These are phyloP conservation scores for Aspergillus affinis DNA, from an alignment of 495 filamentous ascomycete species.

Conservation along the genomic window DNA sequence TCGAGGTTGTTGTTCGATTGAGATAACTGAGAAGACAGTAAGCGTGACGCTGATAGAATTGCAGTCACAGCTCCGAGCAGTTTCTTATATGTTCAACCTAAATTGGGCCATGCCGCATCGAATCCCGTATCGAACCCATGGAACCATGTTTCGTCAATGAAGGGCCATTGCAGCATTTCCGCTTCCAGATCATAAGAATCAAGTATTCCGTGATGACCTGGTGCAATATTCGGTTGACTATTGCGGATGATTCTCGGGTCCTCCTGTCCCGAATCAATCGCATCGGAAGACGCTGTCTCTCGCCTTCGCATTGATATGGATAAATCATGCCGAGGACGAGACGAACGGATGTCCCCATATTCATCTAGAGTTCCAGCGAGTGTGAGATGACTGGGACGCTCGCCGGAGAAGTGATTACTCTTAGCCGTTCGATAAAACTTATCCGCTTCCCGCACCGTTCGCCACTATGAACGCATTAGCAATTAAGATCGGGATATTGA, in stretches of 20 bases:
- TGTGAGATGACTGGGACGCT: conserved; percentile 32
- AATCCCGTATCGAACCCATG: conserved; percentile 39
- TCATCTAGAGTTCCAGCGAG: conserved; percentile 42
- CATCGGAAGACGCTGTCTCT: conserved; percentile 6
- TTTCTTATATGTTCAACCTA: neutral
- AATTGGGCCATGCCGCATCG: conserved; percentile 28
- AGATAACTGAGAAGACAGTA: no score
- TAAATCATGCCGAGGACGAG: conserved; percentile 25
- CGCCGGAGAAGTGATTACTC: conserved; percentile 25
- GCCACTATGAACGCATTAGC: conserved; percentile 29
- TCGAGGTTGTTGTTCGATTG: no score
- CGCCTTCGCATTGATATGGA: conserved; percentile 3
- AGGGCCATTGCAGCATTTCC: conserved; percentile 48
- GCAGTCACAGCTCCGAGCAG: no score
- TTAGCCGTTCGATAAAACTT: conserved; percentile 42
- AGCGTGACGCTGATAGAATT: no score
- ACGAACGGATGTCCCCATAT: conserved; percentile 43
- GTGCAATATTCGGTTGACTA: conserved; percentile 6
- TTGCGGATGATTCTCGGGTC: neutral
- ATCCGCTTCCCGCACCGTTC: conserved; percentile 43
- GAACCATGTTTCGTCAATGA: conserved; percentile 45
- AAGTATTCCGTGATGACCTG: conserved; percentile 13
- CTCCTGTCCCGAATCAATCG: neutral
- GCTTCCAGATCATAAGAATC: conserved; percentile 34
- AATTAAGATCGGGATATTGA: neutral